Evolutionary conservation across 2,329 filamentous ascomycete genomes (phyloP).

Genomic region (Penicillium sp.): DNA sequence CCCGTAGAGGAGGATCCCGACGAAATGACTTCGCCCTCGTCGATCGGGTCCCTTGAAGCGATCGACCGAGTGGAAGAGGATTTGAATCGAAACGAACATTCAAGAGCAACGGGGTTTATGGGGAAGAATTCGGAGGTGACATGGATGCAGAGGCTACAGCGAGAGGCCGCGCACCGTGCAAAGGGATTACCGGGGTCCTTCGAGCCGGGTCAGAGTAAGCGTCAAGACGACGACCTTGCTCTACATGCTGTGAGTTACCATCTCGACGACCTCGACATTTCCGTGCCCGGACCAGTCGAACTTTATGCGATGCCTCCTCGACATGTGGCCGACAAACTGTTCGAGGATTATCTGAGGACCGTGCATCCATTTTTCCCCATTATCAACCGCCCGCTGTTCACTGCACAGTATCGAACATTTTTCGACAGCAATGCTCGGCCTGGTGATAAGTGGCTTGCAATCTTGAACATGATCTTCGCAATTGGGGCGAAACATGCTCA

Average conservation of each 20-base stretch:
- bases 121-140: conserved; percentile 50
- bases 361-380: conserved; percentile 49
- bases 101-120: conserved; percentile 45
- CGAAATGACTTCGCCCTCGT: conserved; percentile 33
- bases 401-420: conserved; percentile 43
- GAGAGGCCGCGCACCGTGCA: conserved; percentile 39
- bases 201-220: conserved; percentile 26
- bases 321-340: conserved; percentile 43
- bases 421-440: conserved; percentile 37
- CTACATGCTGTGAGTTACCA: conserved; percentile 43
- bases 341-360: conserved; percentile 45
- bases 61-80: conserved; percentile 51
- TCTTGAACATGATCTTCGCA: conserved; percentile 50
- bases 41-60: conserved; percentile 46
- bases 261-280: conserved; percentile 47
- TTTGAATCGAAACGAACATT: conserved; percentile 39
- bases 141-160: conserved; percentile 47
- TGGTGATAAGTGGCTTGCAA: conserved; percentile 47
- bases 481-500: conserved; percentile 48
- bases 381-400: conserved; percentile 45
- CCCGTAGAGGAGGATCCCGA: conserved; percentile 22
- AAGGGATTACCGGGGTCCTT: conserved; percentile 30
- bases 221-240: conserved; percentile 33
- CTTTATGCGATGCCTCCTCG: conserved; percentile 45
- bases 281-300: conserved; percentile 43